A percentile compares a stretch with the other conserved stretches of the same genome.
These are phyloP conservation scores for Lentinula boryana DNA, from an alignment of 768 basidiomycete species.

Conservation along the genomic window DNA sequence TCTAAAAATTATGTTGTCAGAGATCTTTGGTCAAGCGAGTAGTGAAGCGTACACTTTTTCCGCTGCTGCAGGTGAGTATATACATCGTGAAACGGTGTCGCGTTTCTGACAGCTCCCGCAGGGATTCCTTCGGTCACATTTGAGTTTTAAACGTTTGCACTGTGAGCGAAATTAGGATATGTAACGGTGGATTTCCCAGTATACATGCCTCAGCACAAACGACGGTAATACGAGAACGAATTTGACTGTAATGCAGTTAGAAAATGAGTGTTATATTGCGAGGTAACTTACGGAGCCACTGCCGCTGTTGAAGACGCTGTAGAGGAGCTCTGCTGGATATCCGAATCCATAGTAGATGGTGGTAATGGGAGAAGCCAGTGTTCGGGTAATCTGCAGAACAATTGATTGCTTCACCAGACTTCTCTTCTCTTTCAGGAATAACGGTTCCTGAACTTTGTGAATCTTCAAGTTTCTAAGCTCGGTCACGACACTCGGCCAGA, in stretches of 20 bases:
- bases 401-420: background rate
- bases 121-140: slow-evolving; percentile 74
- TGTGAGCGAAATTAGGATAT: slow-evolving; percentile 21
- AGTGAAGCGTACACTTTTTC: slow-evolving; percentile 68
- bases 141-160: slow-evolving; percentile 87
- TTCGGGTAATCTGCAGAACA: background rate
- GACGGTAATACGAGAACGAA: slow-evolving; percentile 73
- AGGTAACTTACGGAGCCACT: background rate
- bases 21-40: background rate
- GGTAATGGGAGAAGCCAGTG: slow-evolving; percentile 2
- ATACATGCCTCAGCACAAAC: slow-evolving; percentile 70
- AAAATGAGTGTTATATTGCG: background rate
- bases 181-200: background rate
- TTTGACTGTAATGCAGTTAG: slow-evolving; percentile 35
- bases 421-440: background rate
- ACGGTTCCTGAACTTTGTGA: background rate
- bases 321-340: background rate
- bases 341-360: slow-evolving; percentile 6
- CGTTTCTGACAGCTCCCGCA: slow-evolving; percentile 78
- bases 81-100: slow-evolving; percentile 64
- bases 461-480: background rate
- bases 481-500: background rate
- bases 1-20: slow-evolving; percentile 23
- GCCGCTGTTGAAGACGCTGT: slow-evolving; percentile 1
- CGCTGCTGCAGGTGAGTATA: slow-evolving; percentile 76